Evolutionary conservation across 1,284 basidiomycete genomes (phyloP), one percentile per base, ranked within the genome.

Genomic region (Tilletia walkeri): DNA sequence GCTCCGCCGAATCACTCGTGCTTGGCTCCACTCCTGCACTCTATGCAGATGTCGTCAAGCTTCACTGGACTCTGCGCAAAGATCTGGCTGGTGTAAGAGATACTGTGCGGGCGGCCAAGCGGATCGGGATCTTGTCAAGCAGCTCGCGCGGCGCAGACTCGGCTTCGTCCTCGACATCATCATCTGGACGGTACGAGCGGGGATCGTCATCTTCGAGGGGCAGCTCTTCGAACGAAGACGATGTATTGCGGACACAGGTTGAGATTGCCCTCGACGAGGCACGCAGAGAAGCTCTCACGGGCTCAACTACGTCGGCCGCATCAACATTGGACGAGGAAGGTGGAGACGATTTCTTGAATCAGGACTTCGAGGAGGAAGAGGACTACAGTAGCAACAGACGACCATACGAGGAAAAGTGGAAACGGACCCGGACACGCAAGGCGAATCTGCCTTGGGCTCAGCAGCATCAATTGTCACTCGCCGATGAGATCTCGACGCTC

Each of bases 21-120:
- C 69, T 81, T 6, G 80, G 80, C 34, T 76, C 78, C 41, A 82
- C 80, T 2, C 74, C 75, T 16, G 66, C 72, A 12, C 71, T 82
- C 3, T 79, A 74, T 70, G 77, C 76, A 67, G 79, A 82, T 66
- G 72, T 79, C 6, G 66, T 81, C 61, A 63, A 63, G 59, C 59
- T 63, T 34, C 59, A 63, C 38, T 63, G 59, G 59, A 39, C 14
- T 34, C 59, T 63, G 59, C 36, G 30, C 5, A 34, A 36, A 36
- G 59, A 63, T 41, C 59, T 63, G 30, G 16, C 16, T 20, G 59
- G 59, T 34, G 59, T 63, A 2, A 63, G 59, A 12, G 34, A 39
- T 36, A 63, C 59, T 16, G 36, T 63, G 38, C 59, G 59, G 12
- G 18, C 16, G 36, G 59, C 59, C 9, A 38, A 41, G n/a, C 30